Percentiles rank a stretch among this genome's conserved stretches.
These are phyloP conservation scores for Ambrosia hybrid DNA, from an alignment of 140 eudicot genomes.

Conservation along the genomic window DNA sequence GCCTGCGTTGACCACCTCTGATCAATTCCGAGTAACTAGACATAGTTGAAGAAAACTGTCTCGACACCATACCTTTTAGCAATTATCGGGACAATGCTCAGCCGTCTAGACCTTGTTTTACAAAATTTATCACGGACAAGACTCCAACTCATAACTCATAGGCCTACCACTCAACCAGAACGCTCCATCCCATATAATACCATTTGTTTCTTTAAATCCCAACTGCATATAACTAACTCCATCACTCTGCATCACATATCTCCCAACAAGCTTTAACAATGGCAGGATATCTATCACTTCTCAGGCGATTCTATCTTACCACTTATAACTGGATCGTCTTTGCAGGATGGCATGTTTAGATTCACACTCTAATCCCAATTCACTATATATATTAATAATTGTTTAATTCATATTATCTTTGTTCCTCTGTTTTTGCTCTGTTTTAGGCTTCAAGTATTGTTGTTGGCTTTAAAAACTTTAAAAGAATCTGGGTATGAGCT, in stretches of 20 bases:
- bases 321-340: constrained; percentile 75
- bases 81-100: too few species aligned
- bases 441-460: constrained; percentile 71
- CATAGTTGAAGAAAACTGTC: too few species aligned
- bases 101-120: too few species aligned
- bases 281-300: constrained; percentile 45
- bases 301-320: constrained; percentile 59
- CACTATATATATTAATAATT: background rate
- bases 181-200: too few species aligned
- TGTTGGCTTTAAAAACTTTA: constrained; percentile 62
- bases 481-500: constrained; percentile 60
- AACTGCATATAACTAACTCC: background rate
- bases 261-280: background rate
- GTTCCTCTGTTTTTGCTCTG: background rate
- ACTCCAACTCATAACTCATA: too few species aligned
- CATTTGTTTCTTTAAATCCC: background rate
- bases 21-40: too few species aligned
- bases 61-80: too few species aligned
- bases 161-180: too few species aligned
- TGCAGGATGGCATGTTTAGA: constrained; percentile 58
- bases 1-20: too few species aligned
- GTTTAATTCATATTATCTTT: background rate
- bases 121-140: too few species aligned
- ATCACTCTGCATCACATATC: constrained; percentile 3
- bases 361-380: background rate